Evolutionary conservation across 176 grass and related monocot genomes (phyloP), one percentile per base, ranked within the genome.

Genomic region (Aegilops longissima): DNA sequence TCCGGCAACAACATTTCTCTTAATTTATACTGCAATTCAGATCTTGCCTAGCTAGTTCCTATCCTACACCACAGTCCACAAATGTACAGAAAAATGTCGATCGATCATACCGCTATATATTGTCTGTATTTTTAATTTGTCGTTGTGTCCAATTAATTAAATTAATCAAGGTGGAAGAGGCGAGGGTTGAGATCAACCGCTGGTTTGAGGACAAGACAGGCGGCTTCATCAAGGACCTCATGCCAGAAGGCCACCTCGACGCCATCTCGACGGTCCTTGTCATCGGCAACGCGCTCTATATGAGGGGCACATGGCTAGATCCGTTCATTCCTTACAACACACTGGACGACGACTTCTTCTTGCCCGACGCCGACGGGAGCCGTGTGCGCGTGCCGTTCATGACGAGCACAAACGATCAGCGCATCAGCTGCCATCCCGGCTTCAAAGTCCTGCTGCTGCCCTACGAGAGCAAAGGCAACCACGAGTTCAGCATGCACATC

Each of bases 181-280:
- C 71, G 71, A 74, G 39, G 24, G 71, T 74, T 5, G 71, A 74
- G 71, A 74, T 74, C 39, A 74, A 74, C n/a, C 71, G 39, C n/a
- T 74, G 71, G 40, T 74, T 74, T 6, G 71, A 29, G 40, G 71
- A 74, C 23, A 49, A 74, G 71, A 74, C 71, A 6, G 71, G 12
- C 12, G 40, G 71, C 40, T 23, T 17, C 71, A 74, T 74, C 40
- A 49, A 13, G 29, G 71, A 74, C 71, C 71, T 49, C 71, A 49
- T 74, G 40, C 40, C 23, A 5, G 23, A 74, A 23, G 71, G 23
- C n/a, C 71, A 74, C 23, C 71, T 74, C 6, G 2, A 24, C 40
- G 25, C 12, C 44, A 45, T 1, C 1, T 42, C 4, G 23, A 74
- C 40, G 0, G 6, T 1, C 39, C 71, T 74, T 3, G 71, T 74